phyloP scores from a whole-genome alignment of 768 basidiomycete genomes.

The Russula compacta region DNA sequence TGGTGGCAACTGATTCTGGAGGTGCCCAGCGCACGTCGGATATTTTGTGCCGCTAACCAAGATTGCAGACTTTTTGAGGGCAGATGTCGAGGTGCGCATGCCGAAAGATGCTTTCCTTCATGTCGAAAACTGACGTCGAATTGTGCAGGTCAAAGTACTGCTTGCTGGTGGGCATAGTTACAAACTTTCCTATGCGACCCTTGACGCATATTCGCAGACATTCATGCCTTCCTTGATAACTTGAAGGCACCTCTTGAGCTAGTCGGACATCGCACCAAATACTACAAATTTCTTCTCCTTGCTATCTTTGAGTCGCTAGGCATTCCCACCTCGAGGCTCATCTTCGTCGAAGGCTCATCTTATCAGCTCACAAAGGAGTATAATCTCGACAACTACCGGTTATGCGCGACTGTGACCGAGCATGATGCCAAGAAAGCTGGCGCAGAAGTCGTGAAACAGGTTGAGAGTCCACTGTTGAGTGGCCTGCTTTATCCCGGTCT shows the following conservation, averaged over 20 bases:
- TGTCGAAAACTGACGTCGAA: constrained; percentile 11
- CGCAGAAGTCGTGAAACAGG: constrained; percentile 97
- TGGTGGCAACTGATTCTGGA: background rate
- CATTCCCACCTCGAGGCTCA: constrained; percentile 77
- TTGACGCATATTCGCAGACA: constrained; percentile 40
- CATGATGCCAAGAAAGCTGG: constrained; percentile 98
- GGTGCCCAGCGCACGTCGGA: constrained; percentile 75
- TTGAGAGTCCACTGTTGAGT: constrained; percentile 82
- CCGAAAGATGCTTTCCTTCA: constrained; percentile 17
- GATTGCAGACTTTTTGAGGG: constrained; percentile 91
- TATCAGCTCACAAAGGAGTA: constrained; percentile 91
- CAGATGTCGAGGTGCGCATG: constrained; percentile 69
- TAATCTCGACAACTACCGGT: constrained; percentile 89
- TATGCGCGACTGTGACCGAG: constrained; percentile 86
- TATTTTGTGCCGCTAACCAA: constrained; percentile 95
- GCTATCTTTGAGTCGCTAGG: constrained; percentile 83
- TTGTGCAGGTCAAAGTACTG: constrained; percentile 57
- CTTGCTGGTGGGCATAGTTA: constrained; percentile 50
- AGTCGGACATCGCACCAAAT: constrained; percentile 77
- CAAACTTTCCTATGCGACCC: background rate
- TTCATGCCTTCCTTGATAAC: constrained; percentile 97
- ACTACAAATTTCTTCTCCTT: constrained; percentile 77
- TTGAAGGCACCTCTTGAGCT: constrained; percentile 92
- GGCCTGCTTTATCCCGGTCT: constrained; percentile 93
- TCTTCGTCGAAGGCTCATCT: constrained; percentile 81